Evolutionary conservation across 257 asterid genomes (phyloP).

Genomic region (Prunella vulgaris): DNA sequence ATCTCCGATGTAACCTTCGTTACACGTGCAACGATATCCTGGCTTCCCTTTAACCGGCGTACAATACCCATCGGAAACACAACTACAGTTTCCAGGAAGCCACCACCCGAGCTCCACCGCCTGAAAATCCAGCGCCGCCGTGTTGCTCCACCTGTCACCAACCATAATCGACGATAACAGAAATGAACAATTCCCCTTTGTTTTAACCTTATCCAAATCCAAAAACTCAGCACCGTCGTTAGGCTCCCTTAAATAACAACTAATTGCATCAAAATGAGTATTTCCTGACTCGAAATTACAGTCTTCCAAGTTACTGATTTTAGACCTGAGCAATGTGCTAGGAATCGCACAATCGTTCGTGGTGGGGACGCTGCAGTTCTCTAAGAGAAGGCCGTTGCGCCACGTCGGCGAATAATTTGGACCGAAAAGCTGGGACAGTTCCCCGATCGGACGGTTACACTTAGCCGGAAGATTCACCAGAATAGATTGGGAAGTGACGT

Average conservation of each 20-base stretch:
- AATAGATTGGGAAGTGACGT: conserved; percentile 47
- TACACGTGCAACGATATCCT: conserved; percentile 67
- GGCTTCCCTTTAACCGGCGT: background rate
- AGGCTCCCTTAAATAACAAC: conserved; percentile 40
- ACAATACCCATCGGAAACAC: conserved; percentile 45
- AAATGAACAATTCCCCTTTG: conserved; percentile 29
- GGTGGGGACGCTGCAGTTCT: conserved; percentile 31
- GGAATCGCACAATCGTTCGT: conserved; percentile 45
- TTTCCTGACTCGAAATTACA: conserved; percentile 22
- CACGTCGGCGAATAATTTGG: conserved; percentile 43
- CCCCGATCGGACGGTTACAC: conserved; percentile 52
- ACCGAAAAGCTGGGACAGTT: conserved; percentile 30
- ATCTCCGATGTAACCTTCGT: conserved; percentile 61
- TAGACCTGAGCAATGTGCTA: conserved; percentile 16
- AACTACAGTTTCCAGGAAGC: conserved; percentile 50
- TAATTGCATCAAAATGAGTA: conserved; percentile 1
- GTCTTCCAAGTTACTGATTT: background rate
- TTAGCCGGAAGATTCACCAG: conserved; percentile 37
- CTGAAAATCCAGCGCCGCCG: conserved; percentile 43
- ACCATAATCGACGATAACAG: conserved; percentile 56
- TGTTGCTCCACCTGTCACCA: conserved; percentile 11
- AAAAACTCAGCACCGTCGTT: conserved; percentile 30
- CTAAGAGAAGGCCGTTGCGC: conserved; percentile 57
- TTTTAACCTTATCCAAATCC: conserved; percentile 22
- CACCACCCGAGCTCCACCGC: conserved; percentile 80